Base-by-base conservation (phyloP, 768 basidiomycete species). In the Mycena leptocephala region DNA sequence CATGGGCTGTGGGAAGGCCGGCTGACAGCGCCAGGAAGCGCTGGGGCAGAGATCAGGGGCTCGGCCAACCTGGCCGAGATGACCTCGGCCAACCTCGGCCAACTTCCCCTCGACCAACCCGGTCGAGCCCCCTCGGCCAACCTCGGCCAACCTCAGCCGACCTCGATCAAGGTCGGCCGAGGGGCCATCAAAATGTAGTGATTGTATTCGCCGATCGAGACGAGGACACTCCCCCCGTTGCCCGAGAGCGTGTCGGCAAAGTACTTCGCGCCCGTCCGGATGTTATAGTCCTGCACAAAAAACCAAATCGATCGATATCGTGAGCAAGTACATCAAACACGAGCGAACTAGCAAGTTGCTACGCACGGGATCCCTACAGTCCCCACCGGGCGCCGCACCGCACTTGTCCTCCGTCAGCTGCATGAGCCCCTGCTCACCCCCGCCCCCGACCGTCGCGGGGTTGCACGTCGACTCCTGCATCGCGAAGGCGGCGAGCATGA, bases 341-440 rank as follows among this genome's bases (percentile, higher is more conserved):
- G 3, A 24, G 43, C 24, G 3, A 13, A 83, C 86, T 75, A 68
- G n/a, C n/a, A n/a, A n/a, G n/a, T n/a, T n/a, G n/a, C n/a, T n/a
- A n/a, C n/a, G n/a, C n/a, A 89, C 89, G 64, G 88, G 87, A 67
- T 91, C 87, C 63, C 79, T 81, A 82, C 90, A 91, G 77, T 90
- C 84, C 16, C 87, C 87, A 30, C 79, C 81, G 7, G 90, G 89
- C 1, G 92, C 92, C 70, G 85, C 90, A 53, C 81, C 88, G 79
- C 96, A 97, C 84, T 96, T 97, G 76, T 95, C 95, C 48, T 84
- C 81, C 20, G 94, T 94, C 76, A 97, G 88, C 83, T 97, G 96
- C 96, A 97, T 97, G 66, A 97, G 85, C 35, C 95, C 96, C 80
- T 95, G 93, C 83, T 97, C 96, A 51, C 95, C 95, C 28, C 88